Evolutionary conservation across 352 stramenopile species (phyloP), one percentile per base, ranked within the genome.

Genomic region (Chloridella minuta): DNA sequence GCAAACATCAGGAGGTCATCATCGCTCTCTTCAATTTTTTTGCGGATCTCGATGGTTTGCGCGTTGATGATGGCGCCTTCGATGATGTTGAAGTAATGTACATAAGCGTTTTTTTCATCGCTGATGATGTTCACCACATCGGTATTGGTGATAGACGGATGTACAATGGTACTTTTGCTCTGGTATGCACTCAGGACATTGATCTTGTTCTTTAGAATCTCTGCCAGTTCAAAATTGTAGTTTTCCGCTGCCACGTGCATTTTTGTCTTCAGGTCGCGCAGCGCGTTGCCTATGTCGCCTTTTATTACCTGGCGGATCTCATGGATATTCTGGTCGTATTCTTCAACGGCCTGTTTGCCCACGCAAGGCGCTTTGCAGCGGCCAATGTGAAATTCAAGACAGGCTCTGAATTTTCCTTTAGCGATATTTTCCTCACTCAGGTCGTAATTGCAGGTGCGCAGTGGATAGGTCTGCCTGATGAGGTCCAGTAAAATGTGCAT

Each of bases 401-500:
- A 66, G 40, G 40, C 40, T 66, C 40, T 66, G 40, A 66, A 66
- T 66, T 66, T 66, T 66, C 40, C 40, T 66, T 66, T 66, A n/a
- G 10, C 40, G n/a, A 66, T 66, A 66, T 66, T 66, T 66, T 66
- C 40, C n/a, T 66, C n/a, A 66, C 40, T 66, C n/a, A 66, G n/a
- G n/a, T 18, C 10, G n/a, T 66, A 66, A 66, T 10, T 66, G 40
- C 40, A 66, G 40, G 40, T 66, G 10, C 40, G 10, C n/a, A 66
- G n/a, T 66, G 40, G 40, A 66, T 66, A 66, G 40, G 40, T 66
- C 40, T 66, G 40, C 10, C 40, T 10, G n/a, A 66, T 66, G 10
- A 66, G n/a, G n/a, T 66, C 40, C 40, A 66, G n/a, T 66, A 66
- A 66, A n/a, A n/a, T 66, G n/a, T 66, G 40, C 40, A 66, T 66